Evolutionary conservation across 441 rosid genomes (phyloP), one percentile per base, ranked within the genome.

Genomic region (Mallotus repandus): DNA sequence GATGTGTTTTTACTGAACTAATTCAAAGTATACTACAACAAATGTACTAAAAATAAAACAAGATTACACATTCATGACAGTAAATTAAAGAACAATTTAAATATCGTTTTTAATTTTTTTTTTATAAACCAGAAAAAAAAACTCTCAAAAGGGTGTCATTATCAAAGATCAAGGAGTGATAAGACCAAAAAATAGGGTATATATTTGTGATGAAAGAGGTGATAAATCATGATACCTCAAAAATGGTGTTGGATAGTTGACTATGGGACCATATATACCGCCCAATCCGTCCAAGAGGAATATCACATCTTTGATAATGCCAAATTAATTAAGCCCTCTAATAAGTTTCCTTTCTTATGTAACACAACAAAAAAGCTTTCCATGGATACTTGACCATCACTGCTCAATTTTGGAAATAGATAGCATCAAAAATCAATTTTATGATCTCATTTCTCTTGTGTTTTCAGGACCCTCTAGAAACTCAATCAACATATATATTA

Each of bases 291-390:
- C 55, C 63, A 9, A 56, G 22, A 65, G 7, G 63, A 59, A 68
- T 66, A 63, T 63, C 52, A 45, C 41, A 64, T 76, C 72, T 69
- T n/a, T 8, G n/a, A 64, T 29, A 63, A 7, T 52, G 19, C 58
- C 58, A 43, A 12, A 63, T 64, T 58, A 72, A 69, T 80, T 79
- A 15, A 55, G 69, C 50, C 70, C 70, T 43, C 56, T 71, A 55
- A 71, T 71, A 43, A 16, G 12, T 64, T 76, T 64, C 74, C 64
- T 19, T 57, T 46, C 13, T 53, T 19, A 0, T 61, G 75, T 57
- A 69, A 72, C 52, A 69, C 5, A 60, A 72, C 75, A 58, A 73
- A 41, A 63, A 22, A 9, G 15, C 65, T 71, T 55, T 72, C 46
- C 35, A 41, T 41, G 25, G 49, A 57, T 61, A 71, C 21, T 57